Evolutionary conservation across 257 asterid species (phyloP).

Genomic region (Linderniella brevidens): DNA sequence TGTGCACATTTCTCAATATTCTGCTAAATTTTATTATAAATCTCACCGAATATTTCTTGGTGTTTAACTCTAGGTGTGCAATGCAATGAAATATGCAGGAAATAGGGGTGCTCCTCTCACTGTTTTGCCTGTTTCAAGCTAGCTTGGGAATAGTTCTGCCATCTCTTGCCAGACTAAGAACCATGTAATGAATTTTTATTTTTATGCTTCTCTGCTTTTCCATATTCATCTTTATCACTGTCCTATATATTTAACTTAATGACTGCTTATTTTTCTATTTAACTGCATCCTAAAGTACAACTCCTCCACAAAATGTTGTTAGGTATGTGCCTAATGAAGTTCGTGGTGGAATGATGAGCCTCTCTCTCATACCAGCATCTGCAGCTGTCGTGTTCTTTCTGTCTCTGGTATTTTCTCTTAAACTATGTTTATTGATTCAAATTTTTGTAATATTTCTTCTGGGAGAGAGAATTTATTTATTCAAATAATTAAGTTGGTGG

Average conservation of each 20-base stretch:
- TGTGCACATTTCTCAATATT: conserved; percentile 9
- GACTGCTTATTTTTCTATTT: too few species aligned
- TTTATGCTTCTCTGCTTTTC: not conserved
- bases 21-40: not conserved
- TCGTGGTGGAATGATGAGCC: conserved; percentile 87
- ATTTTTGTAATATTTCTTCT: not conserved
- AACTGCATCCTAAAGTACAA: too few species aligned
- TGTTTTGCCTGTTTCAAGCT: conserved; percentile 63
- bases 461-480: too few species aligned
- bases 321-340: conserved; percentile 92
- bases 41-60: not conserved
- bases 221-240: not conserved
- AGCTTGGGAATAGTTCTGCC: conserved; percentile 70
- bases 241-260: not conserved
- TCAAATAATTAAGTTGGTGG: not conserved
- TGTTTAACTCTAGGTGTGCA: conserved; percentile 7
- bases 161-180: conserved; percentile 85
- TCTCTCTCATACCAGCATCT: conserved; percentile 59
- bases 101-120: conserved; percentile 44
- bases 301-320: not conserved
- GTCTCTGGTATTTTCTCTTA: not conserved
- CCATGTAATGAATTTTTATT: conserved; percentile 43
- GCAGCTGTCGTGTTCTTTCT: conserved; percentile 31
- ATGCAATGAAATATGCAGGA: conserved; percentile 39
- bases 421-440: not conserved